Conservation (phyloP, 2,329 filamentous ascomycete genomes). For the Neurospora crassa region DNA sequence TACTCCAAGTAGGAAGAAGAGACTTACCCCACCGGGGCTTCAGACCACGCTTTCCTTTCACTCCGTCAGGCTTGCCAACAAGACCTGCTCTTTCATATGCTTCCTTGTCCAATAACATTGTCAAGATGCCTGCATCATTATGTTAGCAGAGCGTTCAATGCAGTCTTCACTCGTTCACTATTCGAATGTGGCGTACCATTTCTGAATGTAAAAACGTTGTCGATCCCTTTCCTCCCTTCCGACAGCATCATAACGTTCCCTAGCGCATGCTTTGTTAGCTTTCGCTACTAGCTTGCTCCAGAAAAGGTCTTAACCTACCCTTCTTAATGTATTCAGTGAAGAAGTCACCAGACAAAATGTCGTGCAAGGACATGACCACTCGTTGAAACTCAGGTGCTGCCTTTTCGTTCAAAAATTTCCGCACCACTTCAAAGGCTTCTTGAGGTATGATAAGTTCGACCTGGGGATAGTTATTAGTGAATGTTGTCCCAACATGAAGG, state of each 20-base stretch:
- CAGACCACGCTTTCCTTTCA: constrained; percentile 45
- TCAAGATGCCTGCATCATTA: constrained; percentile 49
- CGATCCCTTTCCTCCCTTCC: constrained; percentile 58
- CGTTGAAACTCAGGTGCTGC: constrained; percentile 46
- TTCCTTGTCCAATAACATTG: constrained; percentile 69
- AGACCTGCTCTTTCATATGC: constrained; percentile 77
- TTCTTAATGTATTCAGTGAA: constrained; percentile 79
- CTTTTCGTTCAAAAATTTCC: constrained; percentile 35
- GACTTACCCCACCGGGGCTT: constrained; percentile 65
- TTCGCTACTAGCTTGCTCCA: background rate
- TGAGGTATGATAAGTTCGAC: constrained; percentile 65
- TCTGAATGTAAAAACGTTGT: constrained; percentile 62
- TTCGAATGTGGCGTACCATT: constrained; percentile 42
- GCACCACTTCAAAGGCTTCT: constrained; percentile 46
- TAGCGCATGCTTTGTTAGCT: constrained; percentile 22
- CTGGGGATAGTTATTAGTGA: constrained; percentile 24
- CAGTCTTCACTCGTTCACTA: background rate
- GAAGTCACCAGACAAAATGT: constrained; percentile 65
- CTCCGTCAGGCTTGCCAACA: constrained; percentile 56
- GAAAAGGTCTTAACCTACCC: constrained; percentile 34
- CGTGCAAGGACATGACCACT: constrained; percentile 62
- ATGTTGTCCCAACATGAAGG: background rate
- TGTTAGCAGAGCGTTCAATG: background rate
- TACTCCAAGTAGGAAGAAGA: background rate
- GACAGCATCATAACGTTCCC: constrained; percentile 79